Base-by-base conservation (phyloP, 331 rosid species). In the Pyrus hybrid region DNA sequence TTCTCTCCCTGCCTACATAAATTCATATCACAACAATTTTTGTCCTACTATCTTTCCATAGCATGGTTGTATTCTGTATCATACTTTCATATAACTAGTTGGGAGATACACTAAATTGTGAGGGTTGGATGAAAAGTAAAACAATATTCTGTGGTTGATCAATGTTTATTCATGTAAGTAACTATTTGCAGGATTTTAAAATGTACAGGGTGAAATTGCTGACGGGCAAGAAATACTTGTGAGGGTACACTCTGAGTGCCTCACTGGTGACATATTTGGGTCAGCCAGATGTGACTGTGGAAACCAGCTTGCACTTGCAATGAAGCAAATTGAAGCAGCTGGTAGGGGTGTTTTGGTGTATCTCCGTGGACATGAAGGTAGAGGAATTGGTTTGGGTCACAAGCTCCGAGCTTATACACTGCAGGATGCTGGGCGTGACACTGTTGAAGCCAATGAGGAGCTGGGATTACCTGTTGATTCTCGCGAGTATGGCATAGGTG, bases 231-330 rank as follows among this genome's bases (percentile, higher is more conserved):
- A 93, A 69, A 79, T 91, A 71, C 92, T 93, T 43, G 98, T 93
- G 77, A 91, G 98, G 64, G 98, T 93, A 47, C 98, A 93, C 82
- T 91, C 98, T 0, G 98, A 93, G 72, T 93, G 98, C 72, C 90
- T 93, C 43, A 93, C 98, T 2, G 98, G 98, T 28, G 98, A 93
- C 76, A 91, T 93, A 84, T 91, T 93, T 67, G 96, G 98, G 69
- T 91, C 98, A 20, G 93, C 93, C 29, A 88, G 98, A 85, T 91
- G 98, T 41, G 97, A 93, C 83, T 93, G 98, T 63, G 98, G 98
- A 49, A 87, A 82, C 77, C 98, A 93, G 79, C 84, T 93, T 58
- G 92, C 91, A 63, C 91, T 89, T 29, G 93, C 97, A 22, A 91
- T 93, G 98, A 86, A 86, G 72, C 97, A 91, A 81, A 93, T 93